Evolutionary conservation across 208 protist species (phyloP), one percentile per base, ranked within the genome.

Genomic region (Trypanosoma caninum): DNA sequence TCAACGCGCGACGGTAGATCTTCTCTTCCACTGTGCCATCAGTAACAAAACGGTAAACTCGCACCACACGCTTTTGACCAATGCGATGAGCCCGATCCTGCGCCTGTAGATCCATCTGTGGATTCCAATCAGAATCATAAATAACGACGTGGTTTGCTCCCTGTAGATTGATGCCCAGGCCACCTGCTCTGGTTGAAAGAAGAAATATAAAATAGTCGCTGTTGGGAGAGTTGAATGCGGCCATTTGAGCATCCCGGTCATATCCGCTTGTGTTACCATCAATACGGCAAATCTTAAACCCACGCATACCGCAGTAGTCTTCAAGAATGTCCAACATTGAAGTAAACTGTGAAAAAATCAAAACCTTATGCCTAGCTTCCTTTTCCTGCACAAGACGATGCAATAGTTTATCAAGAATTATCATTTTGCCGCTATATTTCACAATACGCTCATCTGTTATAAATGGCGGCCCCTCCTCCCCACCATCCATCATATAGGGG

Each of bases 81-180:
- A 99, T 99, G 59, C 98, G 91, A 76, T 99, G 98, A 23, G 97
- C 97, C 31, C 98, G 80, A 68, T 99, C 97, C 76, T 98, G 93
- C 7, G 98, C 98, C 72, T 99, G 98, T 44, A 99, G 67, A 74
- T 99, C 98, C 80, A 97, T 97, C 80, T 99, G 95, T 46, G 95
- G 95, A 75, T 99, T 99, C 97, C 97, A 99, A 73, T 99, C 98
- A 5, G 77, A 93, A 82, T 99, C 98, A 74, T 98, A 99, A 28
- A 99, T 72, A 59, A 99, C 95, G 44, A 99, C 98, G 38, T 97
- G 91, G 69, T 99, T 98, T 2, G 98, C 98, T 8, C 97, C 98
- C 59, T 97, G 93, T 34, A 99, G 72, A 65, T 99, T 99, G 69
- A 99, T 98, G 63, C 98, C 98, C 6, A 99, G 84, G 50, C 98